Evolutionary conservation across 2,329 filamentous ascomycete genomes (phyloP), one percentile per base, ranked within the genome.

Genomic region (Ilyonectria sp.): DNA sequence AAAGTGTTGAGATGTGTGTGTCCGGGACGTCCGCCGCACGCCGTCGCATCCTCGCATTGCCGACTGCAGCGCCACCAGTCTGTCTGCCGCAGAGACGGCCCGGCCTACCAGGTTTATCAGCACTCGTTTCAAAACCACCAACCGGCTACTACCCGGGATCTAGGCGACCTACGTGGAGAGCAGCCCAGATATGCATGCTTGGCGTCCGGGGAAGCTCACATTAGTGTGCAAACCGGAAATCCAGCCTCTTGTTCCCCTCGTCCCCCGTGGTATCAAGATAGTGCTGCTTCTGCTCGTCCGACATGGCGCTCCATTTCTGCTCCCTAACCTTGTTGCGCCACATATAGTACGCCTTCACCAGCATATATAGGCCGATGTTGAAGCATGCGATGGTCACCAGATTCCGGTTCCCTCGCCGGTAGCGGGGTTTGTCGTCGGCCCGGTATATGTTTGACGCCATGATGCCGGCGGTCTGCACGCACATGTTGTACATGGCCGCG

Each of bases 381-480:
- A 77, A 59, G 44, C 71, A 74, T 3, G 71, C 69, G 3, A 78
- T 71, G 4, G 58, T 65, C 17, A 76, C 65, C 11, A 77, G 59
- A 7, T 73, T 66, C 59, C 80, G 81, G 66, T 88, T 88, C 0
- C 86, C 86, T 4, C 80, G 79, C 21, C 80, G 67, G 46, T 74
- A 86, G 8, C 81, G 75, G 2, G 84, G 85, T 59, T 78, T 77
- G 55, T 86, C 82, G 63, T 86, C 80, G 64, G 80, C 76, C 21
- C 85, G 81, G 73, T 86, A 87, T 55, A 87, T 85, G 57, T 86
- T 84, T 0, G 80, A 79, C 35, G 50, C 79, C 46, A 85, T 82
- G 43, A 86, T 83, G 29, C 82, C 82, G 33, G 82, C 83, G 1
- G 83, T 74, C 71, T 87, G 85, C 5, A 86, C 82, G 50, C 81